These are phyloP conservation scores for Meira miltonrushii DNA, from an alignment of 1,284 basidiomycete genomes.

Conservation along the genomic window DNA sequence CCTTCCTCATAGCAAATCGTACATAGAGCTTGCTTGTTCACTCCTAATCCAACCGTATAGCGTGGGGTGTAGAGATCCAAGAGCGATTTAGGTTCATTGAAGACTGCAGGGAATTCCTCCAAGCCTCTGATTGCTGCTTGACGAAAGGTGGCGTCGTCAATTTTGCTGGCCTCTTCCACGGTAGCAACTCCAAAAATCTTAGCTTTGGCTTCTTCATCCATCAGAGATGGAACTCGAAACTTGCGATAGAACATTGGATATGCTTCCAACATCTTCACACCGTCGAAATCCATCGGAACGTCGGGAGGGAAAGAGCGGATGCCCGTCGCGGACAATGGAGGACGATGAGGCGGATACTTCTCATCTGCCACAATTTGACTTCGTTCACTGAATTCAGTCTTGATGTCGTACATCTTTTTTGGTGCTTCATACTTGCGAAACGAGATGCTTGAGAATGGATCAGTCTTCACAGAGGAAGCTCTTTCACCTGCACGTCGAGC, in stretches of 20 bases:
- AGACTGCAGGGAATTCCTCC: background rate
- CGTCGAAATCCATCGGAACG: background rate
- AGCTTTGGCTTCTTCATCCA: background rate
- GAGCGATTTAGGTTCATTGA: constrained; percentile 1
- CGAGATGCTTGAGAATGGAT: no score
- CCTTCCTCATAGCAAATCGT: constrained; percentile 33
- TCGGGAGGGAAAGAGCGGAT: background rate
- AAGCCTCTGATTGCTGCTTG: background rate
- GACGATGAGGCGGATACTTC: no score
- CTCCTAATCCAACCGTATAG: constrained; percentile 21
- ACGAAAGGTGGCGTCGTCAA: background rate
- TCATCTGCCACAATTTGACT: background rate
- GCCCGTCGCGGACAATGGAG: no score
- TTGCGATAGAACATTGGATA: background rate
- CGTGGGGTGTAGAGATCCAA: constrained; percentile 40
- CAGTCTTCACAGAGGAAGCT: no score
- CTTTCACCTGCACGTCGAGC: no score
- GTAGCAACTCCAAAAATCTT: background rate
- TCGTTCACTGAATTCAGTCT: background rate
- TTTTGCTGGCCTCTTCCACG: background rate
- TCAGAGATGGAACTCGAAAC: background rate
- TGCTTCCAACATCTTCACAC: background rate
- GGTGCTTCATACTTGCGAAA: no score
- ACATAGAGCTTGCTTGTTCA: constrained; percentile 31
- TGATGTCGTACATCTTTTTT: no score